Evolutionary conservation across 169 alveolate species (phyloP).

Genomic region (Plasmodium adleri): DNA sequence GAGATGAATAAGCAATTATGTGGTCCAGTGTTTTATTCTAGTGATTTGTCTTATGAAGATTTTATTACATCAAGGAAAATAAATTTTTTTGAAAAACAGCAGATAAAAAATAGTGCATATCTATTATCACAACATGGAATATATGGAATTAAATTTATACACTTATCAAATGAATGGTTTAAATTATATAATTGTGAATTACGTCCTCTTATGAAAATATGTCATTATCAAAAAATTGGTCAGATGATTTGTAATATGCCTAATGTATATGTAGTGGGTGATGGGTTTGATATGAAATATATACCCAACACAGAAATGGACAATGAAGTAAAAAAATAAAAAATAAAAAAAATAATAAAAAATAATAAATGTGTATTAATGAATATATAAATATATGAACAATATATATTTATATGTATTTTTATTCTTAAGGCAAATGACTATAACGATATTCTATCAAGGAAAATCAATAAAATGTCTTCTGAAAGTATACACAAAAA

Average conservation of each 20-base stretch:
- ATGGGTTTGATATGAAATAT: constrained; percentile 70
- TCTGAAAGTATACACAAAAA: constrained; percentile 34
- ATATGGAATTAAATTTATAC: constrained; percentile 68
- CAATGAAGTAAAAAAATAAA: neutral
- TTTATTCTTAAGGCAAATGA: constrained; percentile 7
- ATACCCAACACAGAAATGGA: constrained; percentile 47
- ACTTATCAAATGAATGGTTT: constrained; percentile 65
- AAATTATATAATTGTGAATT: constrained; percentile 67
- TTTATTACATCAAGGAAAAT: constrained; percentile 36
- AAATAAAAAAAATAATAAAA: neutral
- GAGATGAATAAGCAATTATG: constrained; percentile 69
- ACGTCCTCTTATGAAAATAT: constrained; percentile 65
- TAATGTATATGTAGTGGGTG: constrained; percentile 51
- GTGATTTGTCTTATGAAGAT: constrained; percentile 71
- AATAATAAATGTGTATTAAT: neutral
- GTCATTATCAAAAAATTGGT: constrained; percentile 43
- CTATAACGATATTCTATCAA: constrained; percentile 2
- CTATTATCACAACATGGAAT: constrained; percentile 65
- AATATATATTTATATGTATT: constrained; percentile 1
- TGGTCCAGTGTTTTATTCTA: constrained; percentile 45
- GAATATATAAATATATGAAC: no score
- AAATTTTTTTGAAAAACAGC: constrained; percentile 41
- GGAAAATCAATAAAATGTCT: constrained; percentile 1
- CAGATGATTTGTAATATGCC: constrained; percentile 57
- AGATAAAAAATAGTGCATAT: constrained; percentile 14